Evolutionary conservation across 768 basidiomycete species (phyloP).

Genomic region (Crepidotus variabilis): DNA sequence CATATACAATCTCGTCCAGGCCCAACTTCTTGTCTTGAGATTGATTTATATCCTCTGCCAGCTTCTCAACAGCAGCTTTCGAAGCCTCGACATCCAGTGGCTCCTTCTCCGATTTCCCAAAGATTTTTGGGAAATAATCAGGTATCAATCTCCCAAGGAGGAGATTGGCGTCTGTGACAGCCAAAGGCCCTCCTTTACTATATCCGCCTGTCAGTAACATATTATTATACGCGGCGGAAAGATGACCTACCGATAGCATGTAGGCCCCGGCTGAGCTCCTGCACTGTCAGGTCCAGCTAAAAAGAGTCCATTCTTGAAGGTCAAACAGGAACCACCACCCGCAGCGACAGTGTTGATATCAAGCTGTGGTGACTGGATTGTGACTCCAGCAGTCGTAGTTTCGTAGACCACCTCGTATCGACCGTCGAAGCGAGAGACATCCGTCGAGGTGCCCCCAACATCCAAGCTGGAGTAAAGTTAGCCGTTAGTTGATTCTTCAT

Average conservation of each 20-base stretch:
- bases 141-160: slow-evolving; percentile 86
- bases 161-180: slow-evolving; percentile 91
- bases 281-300: slow-evolving; percentile 90
- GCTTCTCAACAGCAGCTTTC: slow-evolving; percentile 55
- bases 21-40: slow-evolving; percentile 53
- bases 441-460: slow-evolving; percentile 94
- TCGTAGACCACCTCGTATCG: slow-evolving; percentile 92
- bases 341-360: slow-evolving; percentile 97
- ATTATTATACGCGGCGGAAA: background rate
- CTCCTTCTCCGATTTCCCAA: slow-evolving; percentile 86
- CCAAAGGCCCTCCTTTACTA: slow-evolving; percentile 88
- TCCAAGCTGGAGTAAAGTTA: slow-evolving; percentile 52
- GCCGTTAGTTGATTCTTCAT: background rate
- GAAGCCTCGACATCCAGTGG: slow-evolving; percentile 77
- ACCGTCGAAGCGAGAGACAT: slow-evolving; percentile 91
- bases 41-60: slow-evolving; percentile 70
- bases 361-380: slow-evolving; percentile 88
- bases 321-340: slow-evolving; percentile 88
- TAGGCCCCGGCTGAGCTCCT: slow-evolving; percentile 91
- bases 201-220: background rate
- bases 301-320: slow-evolving; percentile 89
- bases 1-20: slow-evolving; percentile 86
- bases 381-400: slow-evolving; percentile 92
- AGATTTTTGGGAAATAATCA: slow-evolving; percentile 93
- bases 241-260: slow-evolving; percentile 70